phyloP scores from a whole-genome alignment of 179 eudicot genomes.

The Spinacia oleracea region DNA sequence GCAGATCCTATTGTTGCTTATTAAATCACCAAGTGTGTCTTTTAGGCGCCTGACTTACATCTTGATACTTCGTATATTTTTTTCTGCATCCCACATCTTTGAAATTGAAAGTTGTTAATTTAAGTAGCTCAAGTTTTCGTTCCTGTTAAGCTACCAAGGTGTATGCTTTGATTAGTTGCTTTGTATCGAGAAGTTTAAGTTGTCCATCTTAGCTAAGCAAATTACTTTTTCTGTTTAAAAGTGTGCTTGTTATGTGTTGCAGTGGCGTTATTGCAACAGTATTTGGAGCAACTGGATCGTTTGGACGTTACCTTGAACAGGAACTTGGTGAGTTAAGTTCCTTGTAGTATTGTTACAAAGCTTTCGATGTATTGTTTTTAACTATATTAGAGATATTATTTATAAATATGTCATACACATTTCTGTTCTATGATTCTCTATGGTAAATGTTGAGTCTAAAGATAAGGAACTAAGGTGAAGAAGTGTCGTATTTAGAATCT shows the following conservation, averaged over 20 bases:
- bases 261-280: conserved; percentile 91
- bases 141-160: background rate
- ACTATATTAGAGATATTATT: background rate
- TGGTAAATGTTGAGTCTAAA: background rate
- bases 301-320: conserved; percentile 91
- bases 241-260: conserved; percentile 36
- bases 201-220: background rate
- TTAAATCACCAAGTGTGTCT: too few relatives aligned
- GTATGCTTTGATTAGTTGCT: background rate
- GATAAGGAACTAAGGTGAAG: background rate
- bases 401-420: background rate
- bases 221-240: background rate
- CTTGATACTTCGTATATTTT: background rate
- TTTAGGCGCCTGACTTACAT: background rate
- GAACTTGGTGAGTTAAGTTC: conserved; percentile 69
- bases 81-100: background rate
- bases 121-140: background rate
- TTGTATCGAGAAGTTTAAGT: background rate
- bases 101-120: background rate
- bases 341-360: background rate
- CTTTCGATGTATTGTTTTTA: background rate
- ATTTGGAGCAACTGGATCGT: conserved; percentile 96
- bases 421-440: background rate
- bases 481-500: background rate
- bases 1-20: too few relatives aligned